Percentiles rank a stretch among this genome's conserved stretches.
Evolutionary conservation across 768 basidiomycete species (phyloP).

Genomic region (Ephemerocybe angulata): DNA sequence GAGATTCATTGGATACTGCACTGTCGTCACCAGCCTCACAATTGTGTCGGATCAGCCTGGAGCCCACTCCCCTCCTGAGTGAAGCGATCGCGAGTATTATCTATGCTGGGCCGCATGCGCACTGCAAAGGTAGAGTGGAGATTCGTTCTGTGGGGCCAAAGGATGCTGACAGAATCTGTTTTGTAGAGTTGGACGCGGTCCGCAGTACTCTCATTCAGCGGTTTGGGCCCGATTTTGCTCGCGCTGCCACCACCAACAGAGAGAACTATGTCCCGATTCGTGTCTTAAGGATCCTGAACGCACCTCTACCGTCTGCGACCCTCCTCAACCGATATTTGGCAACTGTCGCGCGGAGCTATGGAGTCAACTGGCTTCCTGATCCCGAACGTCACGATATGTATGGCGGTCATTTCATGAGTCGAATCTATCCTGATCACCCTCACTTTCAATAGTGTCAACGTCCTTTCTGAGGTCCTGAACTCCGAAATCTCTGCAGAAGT

Average conservation of each 20-base stretch:
- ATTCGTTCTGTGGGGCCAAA: not conserved
- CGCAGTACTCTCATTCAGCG: constrained; percentile 53
- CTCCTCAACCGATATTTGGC: constrained; percentile 54
- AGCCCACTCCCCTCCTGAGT: constrained; percentile 49
- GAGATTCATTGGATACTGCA: constrained; percentile 15
- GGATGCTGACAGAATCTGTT: not conserved
- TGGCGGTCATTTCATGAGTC: not conserved
- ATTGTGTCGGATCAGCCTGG: constrained; percentile 24
- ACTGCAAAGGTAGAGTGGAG: constrained; percentile 41
- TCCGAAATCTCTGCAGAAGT: constrained; percentile 44
- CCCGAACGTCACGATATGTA: constrained; percentile 61
- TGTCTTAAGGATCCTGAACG: constrained; percentile 50
- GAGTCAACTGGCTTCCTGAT: constrained; percentile 61
- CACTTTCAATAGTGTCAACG: constrained; percentile 41
- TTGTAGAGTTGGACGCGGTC: constrained; percentile 60
- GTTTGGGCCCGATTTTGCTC: constrained; percentile 55
- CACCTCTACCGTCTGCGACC: constrained; percentile 52
- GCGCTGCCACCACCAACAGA: constrained; percentile 46
- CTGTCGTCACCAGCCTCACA: constrained; percentile 1
- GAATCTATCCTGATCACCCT: too few relatives aligned
- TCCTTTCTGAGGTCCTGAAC: constrained; percentile 61
- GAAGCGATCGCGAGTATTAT: constrained; percentile 72
- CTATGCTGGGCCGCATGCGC: constrained; percentile 51
- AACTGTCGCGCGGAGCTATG: constrained; percentile 49
- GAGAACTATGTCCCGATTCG: constrained; percentile 53